Evolutionary conservation across 768 basidiomycete genomes (phyloP), one percentile per base, ranked within the genome.

Genomic region (Hirschioporus abietinus): DNA sequence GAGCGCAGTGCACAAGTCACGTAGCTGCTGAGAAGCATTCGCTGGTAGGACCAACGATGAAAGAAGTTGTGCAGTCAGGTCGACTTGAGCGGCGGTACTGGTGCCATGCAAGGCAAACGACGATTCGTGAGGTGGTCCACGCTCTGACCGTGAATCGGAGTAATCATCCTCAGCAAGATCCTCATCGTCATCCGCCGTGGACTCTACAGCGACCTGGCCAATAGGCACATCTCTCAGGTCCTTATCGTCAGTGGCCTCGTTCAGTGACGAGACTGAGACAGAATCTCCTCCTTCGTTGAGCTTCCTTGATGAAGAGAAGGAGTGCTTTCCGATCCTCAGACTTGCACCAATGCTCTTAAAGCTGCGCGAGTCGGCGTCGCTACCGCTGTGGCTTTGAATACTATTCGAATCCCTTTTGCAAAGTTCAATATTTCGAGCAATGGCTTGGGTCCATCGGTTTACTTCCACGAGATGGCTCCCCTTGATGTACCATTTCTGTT

Each of bases 401-500:
- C 58, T 59, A 7, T 61, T 34, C 66, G 68, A 69, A 72, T 68
- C 30, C 69, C 67, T 62, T 74, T 72, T 57, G 62, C 82, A 83
- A 82, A 87, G 89, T 35, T 94, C 91, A 67, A 95, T 89, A 68
- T 87, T 89, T 73, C 84, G 85, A 20, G 78, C 76, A 61, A 98
- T 84, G 0, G 89, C 90, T 66, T 90, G 86, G 1, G 87, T 86
- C 96, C 96, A 98, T 12, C 95, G 83, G 4, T 89, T 83, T 5
- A 93, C 93, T 76, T 98, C 96, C 6, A 92, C 92, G 0, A 91
- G 93, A 71, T 97, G 94, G 68, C 88, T 91, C 0, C 91, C 90
- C 66, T 88, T 90, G 76, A 95, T 81, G 74, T 89, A 90, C 92
- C 92, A 93, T 75, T 88, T 92, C 71, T 91, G 88, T 0, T 79